Percentiles rank a stretch among this genome's conserved stretches.
Evolutionary conservation across 2,329 filamentous ascomycete species (phyloP).

Genomic region (Botrytis cinerea): DNA sequence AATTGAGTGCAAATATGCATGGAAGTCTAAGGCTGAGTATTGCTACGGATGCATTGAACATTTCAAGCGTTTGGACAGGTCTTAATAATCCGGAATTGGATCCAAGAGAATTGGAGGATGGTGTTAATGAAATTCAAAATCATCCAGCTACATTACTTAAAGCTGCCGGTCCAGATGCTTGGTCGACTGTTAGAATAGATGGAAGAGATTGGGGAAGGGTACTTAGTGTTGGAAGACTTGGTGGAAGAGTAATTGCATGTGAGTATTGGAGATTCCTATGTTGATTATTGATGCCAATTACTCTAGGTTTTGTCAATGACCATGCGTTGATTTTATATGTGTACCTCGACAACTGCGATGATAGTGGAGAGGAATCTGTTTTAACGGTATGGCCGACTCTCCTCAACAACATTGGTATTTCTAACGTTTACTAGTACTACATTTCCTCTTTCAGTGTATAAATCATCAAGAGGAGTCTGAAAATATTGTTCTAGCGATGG

Average conservation of each 20-base stretch:
- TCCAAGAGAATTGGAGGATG: constrained; percentile 67
- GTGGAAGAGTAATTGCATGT: constrained; percentile 92
- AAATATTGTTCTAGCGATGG: constrained; percentile 30
- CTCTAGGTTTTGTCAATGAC: constrained; percentile 68
- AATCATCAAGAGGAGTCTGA: constrained; percentile 12
- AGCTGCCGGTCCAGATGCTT: constrained; percentile 74
- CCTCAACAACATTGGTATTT: neutral
- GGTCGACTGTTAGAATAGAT: constrained; percentile 89
- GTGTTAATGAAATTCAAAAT: constrained; percentile 67
- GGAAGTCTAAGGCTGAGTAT: constrained; percentile 80
- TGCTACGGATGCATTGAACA: constrained; percentile 78
- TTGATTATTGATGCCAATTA: constrained; percentile 30
- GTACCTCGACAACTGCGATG: constrained; percentile 72
- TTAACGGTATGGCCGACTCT: constrained; percentile 61
- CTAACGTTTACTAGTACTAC: constrained; percentile 51
- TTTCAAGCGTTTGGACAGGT: constrained; percentile 82
- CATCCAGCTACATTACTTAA: constrained; percentile 82
- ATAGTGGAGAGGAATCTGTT: constrained; percentile 67
- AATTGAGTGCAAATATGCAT: constrained; percentile 92
- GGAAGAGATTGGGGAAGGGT: constrained; percentile 93
- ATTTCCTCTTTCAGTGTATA: constrained; percentile 56
- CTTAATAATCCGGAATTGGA: constrained; percentile 88
- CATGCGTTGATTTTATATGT: constrained; percentile 83
- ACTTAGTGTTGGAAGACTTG: constrained; percentile 86
- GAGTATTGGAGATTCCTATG: constrained; percentile 39